These are phyloP conservation scores for Fusarium sp. DNA, from an alignment of 2,329 filamentous ascomycete species.

Conservation along the genomic window DNA sequence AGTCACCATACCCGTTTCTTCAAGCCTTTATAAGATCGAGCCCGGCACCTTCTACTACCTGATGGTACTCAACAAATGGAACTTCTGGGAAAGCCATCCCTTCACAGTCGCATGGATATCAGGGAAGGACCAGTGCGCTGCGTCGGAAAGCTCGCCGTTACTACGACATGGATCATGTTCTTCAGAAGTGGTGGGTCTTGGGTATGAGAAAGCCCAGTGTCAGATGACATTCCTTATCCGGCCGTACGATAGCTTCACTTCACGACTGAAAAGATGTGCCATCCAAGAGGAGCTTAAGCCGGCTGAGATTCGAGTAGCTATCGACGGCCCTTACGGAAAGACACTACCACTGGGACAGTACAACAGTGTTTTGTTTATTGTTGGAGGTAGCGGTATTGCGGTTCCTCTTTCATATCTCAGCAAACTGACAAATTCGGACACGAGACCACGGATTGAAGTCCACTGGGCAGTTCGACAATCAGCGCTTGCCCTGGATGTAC, in stretches of 20 bases:
- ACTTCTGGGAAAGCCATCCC: constrained; percentile 63
- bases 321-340: constrained; percentile 18
- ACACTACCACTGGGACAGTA: neutral
- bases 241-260: constrained; percentile 60
- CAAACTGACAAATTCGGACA: neutral
- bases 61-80: constrained; percentile 54
- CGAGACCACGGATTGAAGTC: neutral
- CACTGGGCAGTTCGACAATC: constrained; percentile 23
- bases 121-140: neutral
- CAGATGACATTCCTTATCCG: constrained; percentile 59
- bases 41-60: constrained; percentile 62
- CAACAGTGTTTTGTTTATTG: constrained; percentile 6
- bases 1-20: constrained; percentile 52
- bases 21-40: constrained; percentile 49
- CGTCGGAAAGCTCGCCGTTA: neutral
- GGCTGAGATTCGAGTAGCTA: neutral
- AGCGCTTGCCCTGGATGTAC: constrained; percentile 1
- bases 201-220: neutral
- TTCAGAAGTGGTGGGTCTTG: fast-evolving
- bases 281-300: neutral
- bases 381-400: constrained; percentile 17
- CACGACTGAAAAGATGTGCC: neutral
- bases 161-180: neutral
- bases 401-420: constrained; percentile 11
- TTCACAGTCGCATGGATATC: constrained; percentile 58